Evolutionary conservation across 768 basidiomycete genomes (phyloP).

Genomic region (Candolleomyces aberdarensis): DNA sequence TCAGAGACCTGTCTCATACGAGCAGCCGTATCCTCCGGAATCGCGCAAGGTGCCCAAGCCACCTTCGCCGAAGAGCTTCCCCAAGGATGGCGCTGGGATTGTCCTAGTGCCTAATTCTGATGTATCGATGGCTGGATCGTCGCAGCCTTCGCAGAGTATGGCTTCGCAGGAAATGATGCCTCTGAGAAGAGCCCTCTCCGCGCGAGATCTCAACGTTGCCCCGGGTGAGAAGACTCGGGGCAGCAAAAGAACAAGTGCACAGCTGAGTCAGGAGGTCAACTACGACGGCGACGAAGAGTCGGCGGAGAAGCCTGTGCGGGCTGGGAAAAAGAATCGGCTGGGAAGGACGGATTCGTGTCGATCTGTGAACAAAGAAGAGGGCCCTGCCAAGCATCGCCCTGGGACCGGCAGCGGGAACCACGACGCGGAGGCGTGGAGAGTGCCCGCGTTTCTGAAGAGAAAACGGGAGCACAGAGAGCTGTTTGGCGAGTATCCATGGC

Average conservation of each 20-base stretch:
- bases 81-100: slow-evolving; percentile 31
- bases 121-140: slow-evolving; percentile 37
- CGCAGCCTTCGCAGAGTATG: slow-evolving; percentile 27
- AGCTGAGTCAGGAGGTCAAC: slow-evolving; percentile 8
- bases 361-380: neutral
- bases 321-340: neutral
- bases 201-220: neutral
- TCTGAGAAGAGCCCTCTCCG: neutral
- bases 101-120: slow-evolving; percentile 60
- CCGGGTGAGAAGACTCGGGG: neutral
- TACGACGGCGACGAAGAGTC: slow-evolving; percentile 10
- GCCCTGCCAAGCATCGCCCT: neutral
- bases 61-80: slow-evolving; percentile 27
- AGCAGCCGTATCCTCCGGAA: neutral
- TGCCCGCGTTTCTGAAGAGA: neutral
- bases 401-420: neutral
- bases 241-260: slow-evolving; percentile 1
- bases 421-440: neutral
- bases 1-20: neutral
- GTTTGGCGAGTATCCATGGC: neutral
- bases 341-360: neutral
- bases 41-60: slow-evolving; percentile 49
- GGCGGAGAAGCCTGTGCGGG: neutral
- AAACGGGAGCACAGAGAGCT: neutral
- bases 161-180: slow-evolving; percentile 8